Evolutionary conservation across 2,329 filamentous ascomycete species (phyloP).

Genomic region (Eurotiales sp.): DNA sequence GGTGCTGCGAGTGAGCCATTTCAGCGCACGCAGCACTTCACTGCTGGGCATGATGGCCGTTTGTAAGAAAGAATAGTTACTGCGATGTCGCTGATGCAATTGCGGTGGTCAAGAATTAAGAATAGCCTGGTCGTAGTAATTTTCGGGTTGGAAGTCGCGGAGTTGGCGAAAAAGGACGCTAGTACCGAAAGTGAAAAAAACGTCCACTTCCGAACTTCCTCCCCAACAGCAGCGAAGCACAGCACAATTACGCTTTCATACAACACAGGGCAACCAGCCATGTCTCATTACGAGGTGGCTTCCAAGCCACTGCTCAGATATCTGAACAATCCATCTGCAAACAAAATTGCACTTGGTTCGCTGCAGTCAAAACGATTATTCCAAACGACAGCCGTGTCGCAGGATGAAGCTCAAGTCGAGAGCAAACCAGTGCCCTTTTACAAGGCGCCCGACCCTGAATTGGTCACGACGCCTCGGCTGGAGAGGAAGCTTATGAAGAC

Average conservation of each 20-base stretch:
- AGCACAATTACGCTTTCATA: slow-evolving; percentile 16
- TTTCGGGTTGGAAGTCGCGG: slow-evolving; percentile 24
- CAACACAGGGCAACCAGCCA: slow-evolving; percentile 11
- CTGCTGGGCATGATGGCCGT: slow-evolving; percentile 32
- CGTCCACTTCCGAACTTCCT: slow-evolving; percentile 26
- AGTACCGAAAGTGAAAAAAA: slow-evolving; percentile 33
- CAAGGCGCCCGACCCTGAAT: slow-evolving; percentile 57
- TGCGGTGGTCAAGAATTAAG: neutral
- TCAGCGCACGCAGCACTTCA: slow-evolving; percentile 33
- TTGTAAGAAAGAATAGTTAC: neutral
- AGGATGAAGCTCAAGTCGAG: slow-evolving; percentile 47
- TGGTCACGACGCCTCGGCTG: slow-evolving; percentile 60
- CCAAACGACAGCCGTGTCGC: slow-evolving; percentile 42
- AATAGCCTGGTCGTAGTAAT: neutral
- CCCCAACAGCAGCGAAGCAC: slow-evolving; percentile 17
- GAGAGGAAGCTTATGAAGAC: slow-evolving; percentile 66
- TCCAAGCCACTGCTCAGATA: slow-evolving; percentile 42
- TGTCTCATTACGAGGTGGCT: slow-evolving; percentile 42
- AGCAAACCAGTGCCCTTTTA: slow-evolving; percentile 40
- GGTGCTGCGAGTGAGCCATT: slow-evolving; percentile 36
- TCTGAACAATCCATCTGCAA: slow-evolving; percentile 34
- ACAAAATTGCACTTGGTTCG: slow-evolving; percentile 30
- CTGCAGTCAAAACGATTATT: slow-evolving; percentile 44
- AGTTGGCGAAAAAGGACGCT: slow-evolving; percentile 24
- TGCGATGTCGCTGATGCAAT: neutral